Evolutionary conservation across 371 early-diverging fungal genomes (phyloP), one percentile per base, ranked within the genome.

Genomic region (Mortierella sp.): DNA sequence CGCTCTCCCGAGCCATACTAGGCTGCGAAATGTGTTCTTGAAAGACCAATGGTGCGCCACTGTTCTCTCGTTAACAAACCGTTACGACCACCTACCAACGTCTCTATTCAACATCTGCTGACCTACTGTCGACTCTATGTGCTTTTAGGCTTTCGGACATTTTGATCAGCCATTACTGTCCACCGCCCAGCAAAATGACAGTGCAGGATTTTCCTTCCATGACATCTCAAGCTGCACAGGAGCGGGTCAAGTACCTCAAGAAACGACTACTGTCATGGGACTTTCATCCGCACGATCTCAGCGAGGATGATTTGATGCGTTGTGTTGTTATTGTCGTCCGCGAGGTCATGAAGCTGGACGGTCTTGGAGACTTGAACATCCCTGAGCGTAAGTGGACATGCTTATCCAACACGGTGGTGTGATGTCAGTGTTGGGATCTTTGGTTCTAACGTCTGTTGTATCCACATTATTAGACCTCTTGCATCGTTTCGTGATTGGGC

Each of bases 311-410:
- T 51, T 67, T 90, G 49, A 81, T 91, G 64, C 89, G 90, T 58
- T 87, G 89, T 58, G 88, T 86, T 1, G 82, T 83, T 54, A 72
- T 92, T 31, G 86, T 91, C 58, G 84, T 92, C 61, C 83, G 88
- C 67, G 85, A 89, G 58, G 84, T 85, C 34, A 80, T 89, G 55
- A 70, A 78, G 34, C 72, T 86, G 51, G 86, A 86, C 7, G 89
- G 87, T 53, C 61, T 91, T 24, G 67, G 70, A 43, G 82, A 83
- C 51, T 69, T 87, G 31, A 76, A 80, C 23, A 70, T 84, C 28
- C 78, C 86, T 26, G 81, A 88, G 67, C 87, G 87, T 86, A 83
- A 81, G 63, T 64, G 64, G 31, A 49, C 70, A 16, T n/a, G 1
- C 12, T 8, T 13, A 1, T 27, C 24, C 45, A 38, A 10, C 8